Conservation (phyloP, 2,329 filamentous ascomycete species). For the Penicillium sp. region DNA sequence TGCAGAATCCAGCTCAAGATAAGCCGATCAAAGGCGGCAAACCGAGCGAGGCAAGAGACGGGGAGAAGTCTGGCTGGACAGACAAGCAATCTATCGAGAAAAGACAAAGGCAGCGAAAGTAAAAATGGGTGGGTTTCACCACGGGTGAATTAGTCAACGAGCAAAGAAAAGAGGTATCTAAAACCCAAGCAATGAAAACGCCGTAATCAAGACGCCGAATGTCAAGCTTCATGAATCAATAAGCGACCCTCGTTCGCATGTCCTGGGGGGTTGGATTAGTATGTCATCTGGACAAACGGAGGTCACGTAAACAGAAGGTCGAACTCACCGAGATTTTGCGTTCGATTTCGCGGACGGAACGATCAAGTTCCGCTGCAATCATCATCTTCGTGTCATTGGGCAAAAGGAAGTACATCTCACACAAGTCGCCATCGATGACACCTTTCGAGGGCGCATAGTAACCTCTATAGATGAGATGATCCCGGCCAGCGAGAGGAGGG, state of each 20-base stretch:
- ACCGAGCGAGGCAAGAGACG: conserved; percentile 51
- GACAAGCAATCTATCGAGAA: background rate
- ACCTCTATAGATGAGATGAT: conserved; percentile 90
- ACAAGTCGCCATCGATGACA: conserved; percentile 92
- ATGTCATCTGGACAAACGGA: background rate
- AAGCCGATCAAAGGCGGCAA: conserved; percentile 28
- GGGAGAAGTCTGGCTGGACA: background rate
- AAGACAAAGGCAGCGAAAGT: background rate
- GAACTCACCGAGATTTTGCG: conserved; percentile 72
- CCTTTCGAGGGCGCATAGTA: conserved; percentile 97
- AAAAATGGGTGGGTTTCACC: conserved; percentile 5
- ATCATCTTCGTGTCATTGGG: conserved; percentile 86
- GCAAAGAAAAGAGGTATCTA: conserved; percentile 19
- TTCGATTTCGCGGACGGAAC: conserved; percentile 88
- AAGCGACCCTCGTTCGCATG: conserved; percentile 54
- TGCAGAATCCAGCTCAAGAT: conserved; percentile 40
- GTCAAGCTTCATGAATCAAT: conserved; percentile 31
- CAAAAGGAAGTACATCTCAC: conserved; percentile 81
- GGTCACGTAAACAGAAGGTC: background rate
- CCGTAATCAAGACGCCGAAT: conserved; percentile 21
- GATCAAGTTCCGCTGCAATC: conserved; percentile 88
- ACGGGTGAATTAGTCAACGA: conserved; percentile 16
- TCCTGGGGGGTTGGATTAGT: conserved; percentile 36
- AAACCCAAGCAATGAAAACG: conserved; percentile 20
- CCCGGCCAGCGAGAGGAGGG: conserved; percentile 79